Percentiles rank a stretch among this genome's conserved stretches.
phyloP scores from a whole-genome alignment of 768 basidiomycete species.

The Rossbeevera mucosa region DNA sequence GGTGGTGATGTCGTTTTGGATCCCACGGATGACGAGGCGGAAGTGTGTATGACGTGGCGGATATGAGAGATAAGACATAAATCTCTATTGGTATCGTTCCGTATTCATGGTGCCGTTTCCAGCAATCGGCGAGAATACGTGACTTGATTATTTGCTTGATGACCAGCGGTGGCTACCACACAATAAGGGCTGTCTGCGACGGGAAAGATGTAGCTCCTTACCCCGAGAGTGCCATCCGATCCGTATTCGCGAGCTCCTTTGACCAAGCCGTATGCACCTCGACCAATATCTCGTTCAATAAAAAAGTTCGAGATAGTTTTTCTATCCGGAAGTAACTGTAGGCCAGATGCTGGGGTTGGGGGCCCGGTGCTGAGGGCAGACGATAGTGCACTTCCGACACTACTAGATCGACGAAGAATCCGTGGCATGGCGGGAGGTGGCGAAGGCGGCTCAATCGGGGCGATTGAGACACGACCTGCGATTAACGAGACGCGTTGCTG shows the following conservation, averaged over 20 bases:
- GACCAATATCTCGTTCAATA: conserved; percentile 83
- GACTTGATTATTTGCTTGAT: conserved; percentile 99
- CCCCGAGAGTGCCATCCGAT: conserved; percentile 74
- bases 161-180: conserved; percentile 71
- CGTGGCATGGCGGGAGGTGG: conserved; percentile 57
- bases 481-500: conserved; percentile 82
- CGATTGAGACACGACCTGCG: conserved; percentile 75
- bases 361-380: conserved; percentile 55
- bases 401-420: conserved; percentile 59
- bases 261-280: conserved; percentile 94
- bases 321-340: conserved; percentile 40
- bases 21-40: conserved; percentile 81
- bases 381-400: conserved; percentile 60
- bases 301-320: conserved; percentile 82
- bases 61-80: conserved; percentile 88
- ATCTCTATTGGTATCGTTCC: conserved; percentile 99
- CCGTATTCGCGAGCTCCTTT: conserved; percentile 81
- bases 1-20: conserved; percentile 47
- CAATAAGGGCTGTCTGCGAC: conserved; percentile 4
- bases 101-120: conserved; percentile 93
- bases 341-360: conserved; percentile 49
- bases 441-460: conserved; percentile 69
- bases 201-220: conserved; percentile 40
- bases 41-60: conserved; percentile 74
- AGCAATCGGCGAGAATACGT: conserved; percentile 96